Base-by-base conservation (phyloP, 805 yeast genomes). In the Barnettozyma botsteinii region DNA sequence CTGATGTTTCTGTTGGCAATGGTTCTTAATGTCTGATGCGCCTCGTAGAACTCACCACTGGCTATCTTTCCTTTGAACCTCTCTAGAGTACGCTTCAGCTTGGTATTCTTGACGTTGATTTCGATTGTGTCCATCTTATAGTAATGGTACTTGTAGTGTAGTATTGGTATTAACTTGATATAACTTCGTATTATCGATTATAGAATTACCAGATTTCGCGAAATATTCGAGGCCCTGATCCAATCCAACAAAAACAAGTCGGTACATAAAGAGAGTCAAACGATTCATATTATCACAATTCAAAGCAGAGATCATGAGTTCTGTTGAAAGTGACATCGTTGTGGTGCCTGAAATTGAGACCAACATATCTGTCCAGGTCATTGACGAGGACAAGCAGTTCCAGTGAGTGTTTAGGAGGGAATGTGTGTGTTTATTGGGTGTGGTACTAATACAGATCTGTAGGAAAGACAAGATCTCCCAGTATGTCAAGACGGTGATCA, bases 1-100 rank as follows among this genome's bases (percentile, higher is more conserved):
- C 85, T 77, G 31, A 84, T 81, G 55, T 85, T 83, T 56, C 98
- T 72, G 50, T 88, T 88, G 31, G 85, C 85, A 39, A 91, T 84
- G 6, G 98, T 87, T 55, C 96, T 70, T 37, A 93, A 71, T 0
- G 96, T 89, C 61, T 93, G 98, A 59, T 91, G 96, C 0, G 98
- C 98, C 59, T 93, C 98, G 59, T 91, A 91, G 64, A 72, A 87
- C 40, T 88, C 84, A 3, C 85, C 86, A 36, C 72, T 72, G 37
- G 72, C 75, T 47, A 91, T 81, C 52, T 84, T 80, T 20, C 53
- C 72, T 54, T 79, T 75, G 64, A 82, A 83, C 49, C 93, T 66
- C 18, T 70, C 76, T 33, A 82, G 60, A 1, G 87, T 81, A 51
- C 74, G 72, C 38, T 72, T 69, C 19, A 82, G 60, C 53, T 78